Conservation (phyloP, 1,284 basidiomycete species). For the Malassezia yamatoensis region DNA sequence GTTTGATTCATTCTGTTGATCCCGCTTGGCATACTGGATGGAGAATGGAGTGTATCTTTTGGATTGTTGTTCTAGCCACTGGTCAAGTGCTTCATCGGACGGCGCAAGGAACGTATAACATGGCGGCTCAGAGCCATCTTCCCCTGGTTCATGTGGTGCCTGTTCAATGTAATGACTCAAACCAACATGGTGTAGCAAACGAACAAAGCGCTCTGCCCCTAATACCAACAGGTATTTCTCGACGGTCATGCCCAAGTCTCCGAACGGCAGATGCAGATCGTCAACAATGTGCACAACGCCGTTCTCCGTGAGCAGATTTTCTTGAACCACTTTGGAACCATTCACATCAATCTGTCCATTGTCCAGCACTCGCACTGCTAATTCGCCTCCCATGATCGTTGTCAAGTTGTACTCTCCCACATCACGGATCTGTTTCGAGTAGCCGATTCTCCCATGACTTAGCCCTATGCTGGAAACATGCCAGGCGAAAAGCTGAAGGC, state of each 20-base stretch:
- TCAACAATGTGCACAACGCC: constrained; percentile 77
- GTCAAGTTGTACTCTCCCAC: constrained; percentile 14
- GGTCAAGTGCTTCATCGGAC: constrained; percentile 66
- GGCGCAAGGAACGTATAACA: constrained; percentile 60
- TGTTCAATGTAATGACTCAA: constrained; percentile 52
- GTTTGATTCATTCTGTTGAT: not conserved
- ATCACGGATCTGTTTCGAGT: constrained; percentile 18
- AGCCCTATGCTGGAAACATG: constrained; percentile 37
- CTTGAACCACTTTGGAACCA: constrained; percentile 25
- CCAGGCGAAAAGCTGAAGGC: constrained; percentile 39
- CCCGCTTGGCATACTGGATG: not conserved
- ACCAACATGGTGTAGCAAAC: constrained; percentile 62
- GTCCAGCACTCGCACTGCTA: constrained; percentile 19
- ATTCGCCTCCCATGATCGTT: constrained; percentile 34
- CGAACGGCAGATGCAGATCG: constrained; percentile 66
- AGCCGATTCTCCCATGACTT: constrained; percentile 30
- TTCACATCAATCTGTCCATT: constrained; percentile 19
- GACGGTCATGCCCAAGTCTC: constrained; percentile 68
- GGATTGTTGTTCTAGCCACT: constrained; percentile 11
- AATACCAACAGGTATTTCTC: constrained; percentile 84
- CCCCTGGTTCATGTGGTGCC: constrained; percentile 18
- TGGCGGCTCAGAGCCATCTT: constrained; percentile 23
- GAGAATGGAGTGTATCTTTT: not conserved
- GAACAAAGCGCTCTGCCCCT: constrained; percentile 81
- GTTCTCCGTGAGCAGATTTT: constrained; percentile 44